phyloP scores from a whole-genome alignment of 2,329 filamentous ascomycete species.

The Fusarium sp. region DNA sequence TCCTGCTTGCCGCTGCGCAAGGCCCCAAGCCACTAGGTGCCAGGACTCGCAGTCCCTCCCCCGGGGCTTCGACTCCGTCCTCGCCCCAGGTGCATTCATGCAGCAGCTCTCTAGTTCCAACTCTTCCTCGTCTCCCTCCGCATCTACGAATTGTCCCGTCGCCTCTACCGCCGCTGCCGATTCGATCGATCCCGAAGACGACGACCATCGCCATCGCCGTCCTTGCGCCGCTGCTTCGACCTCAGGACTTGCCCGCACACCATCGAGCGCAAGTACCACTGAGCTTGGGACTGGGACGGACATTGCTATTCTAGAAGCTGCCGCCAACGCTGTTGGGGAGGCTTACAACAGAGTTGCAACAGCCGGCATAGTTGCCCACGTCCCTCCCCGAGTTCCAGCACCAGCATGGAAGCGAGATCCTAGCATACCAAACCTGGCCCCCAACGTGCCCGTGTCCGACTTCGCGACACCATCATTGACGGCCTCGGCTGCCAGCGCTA shows the following conservation, averaged over 20 bases:
- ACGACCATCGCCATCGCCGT: constrained; percentile 14
- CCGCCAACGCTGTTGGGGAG: constrained; percentile 19
- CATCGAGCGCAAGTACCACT: constrained; percentile 13
- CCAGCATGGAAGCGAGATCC: constrained; percentile 40
- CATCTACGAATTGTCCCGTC: constrained; percentile 17
- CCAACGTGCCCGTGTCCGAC: constrained; percentile 27
- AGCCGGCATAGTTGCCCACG: constrained; percentile 27
- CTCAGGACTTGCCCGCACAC: constrained; percentile 20
- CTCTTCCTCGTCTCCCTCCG: constrained; percentile 33
- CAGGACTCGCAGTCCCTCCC: constrained; percentile 42
- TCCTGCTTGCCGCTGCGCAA: constrained; percentile 38
- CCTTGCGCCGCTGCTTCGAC: constrained; percentile 20
- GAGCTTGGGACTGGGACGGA: constrained; percentile 16
- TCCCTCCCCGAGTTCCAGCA: constrained; percentile 20
- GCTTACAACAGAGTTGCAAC: constrained; percentile 23
- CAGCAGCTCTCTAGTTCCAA: constrained; percentile 42
- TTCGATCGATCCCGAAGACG: constrained; percentile 30
- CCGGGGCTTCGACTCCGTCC: constrained; percentile 43
- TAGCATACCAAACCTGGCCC: constrained; percentile 35
- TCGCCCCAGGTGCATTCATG: constrained; percentile 48
- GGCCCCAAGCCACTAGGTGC: constrained; percentile 40
- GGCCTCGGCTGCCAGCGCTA: constrained; percentile 24
- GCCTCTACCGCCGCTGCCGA: constrained; percentile 16
- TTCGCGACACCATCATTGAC: constrained; percentile 15
- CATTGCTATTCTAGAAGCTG: constrained; percentile 20